These are phyloP conservation scores for Glonium stellatum DNA, from an alignment of 495 filamentous ascomycete species.

Conservation along the genomic window DNA sequence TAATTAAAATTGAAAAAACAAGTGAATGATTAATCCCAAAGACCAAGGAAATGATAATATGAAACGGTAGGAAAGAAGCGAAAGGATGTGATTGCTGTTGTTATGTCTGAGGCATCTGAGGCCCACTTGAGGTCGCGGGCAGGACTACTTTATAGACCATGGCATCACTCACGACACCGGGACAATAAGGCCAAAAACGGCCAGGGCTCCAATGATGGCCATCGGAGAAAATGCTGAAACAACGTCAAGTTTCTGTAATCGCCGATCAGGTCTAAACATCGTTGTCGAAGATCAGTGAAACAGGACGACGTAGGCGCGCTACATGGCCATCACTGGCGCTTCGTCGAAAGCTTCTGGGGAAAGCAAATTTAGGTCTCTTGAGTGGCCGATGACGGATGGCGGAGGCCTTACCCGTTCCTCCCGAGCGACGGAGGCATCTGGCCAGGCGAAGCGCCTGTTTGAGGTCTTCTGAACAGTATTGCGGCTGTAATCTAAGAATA, in stretches of 20 bases:
- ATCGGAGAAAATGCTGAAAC: slow-evolving; percentile 24
- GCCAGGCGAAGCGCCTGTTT: slow-evolving; percentile 28
- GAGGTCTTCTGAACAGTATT: slow-evolving; percentile 13
- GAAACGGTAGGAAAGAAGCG: slow-evolving; percentile 24
- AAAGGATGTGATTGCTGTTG: slow-evolving; percentile 10
- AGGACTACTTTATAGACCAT: slow-evolving; percentile 23
- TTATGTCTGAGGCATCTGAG: slow-evolving; percentile 20
- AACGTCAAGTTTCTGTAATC: slow-evolving; percentile 27
- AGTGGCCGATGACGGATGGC: slow-evolving; percentile 18
- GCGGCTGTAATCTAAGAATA: slow-evolving; percentile 24
- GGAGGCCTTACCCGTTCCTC: slow-evolving; percentile 2
- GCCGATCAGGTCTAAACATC: slow-evolving; percentile 12
- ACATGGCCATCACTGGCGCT: slow-evolving; percentile 27
- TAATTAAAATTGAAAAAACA: slow-evolving; percentile 1
- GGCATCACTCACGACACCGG: neutral
- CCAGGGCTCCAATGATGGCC: slow-evolving; percentile 21
- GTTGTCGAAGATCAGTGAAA: slow-evolving; percentile 12
- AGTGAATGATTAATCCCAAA: neutral
- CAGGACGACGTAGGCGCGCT: slow-evolving; percentile 15
- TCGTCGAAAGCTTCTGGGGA: slow-evolving; percentile 14
- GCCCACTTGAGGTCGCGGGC: slow-evolving; percentile 6
- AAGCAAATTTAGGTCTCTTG: slow-evolving; percentile 10
- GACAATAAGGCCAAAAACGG: slow-evolving; percentile 7
- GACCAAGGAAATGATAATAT: slow-evolving; percentile 18
- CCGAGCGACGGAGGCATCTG: slow-evolving; percentile 2